Percentiles rank a stretch among this genome's conserved stretches.
phyloP scores from a whole-genome alignment of 176 grass and related monocot genomes.

The Pharus latifolius region DNA sequence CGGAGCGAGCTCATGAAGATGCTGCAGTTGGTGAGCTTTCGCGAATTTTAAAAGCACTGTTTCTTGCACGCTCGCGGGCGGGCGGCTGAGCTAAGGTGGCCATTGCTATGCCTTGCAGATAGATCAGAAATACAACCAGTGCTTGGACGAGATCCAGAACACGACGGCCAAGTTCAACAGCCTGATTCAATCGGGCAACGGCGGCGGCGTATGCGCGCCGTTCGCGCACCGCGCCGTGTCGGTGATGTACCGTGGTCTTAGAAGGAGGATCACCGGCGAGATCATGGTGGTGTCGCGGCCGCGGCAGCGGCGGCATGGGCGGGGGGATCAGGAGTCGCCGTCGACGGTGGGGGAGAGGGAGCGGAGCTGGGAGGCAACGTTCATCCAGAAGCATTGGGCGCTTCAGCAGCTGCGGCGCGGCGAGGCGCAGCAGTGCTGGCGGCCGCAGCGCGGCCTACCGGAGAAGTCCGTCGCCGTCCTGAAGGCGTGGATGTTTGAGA shows the following conservation, averaged over 20 bases:
- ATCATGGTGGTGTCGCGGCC: conserved; percentile 13
- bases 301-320: not conserved
- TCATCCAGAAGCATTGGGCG: conserved; percentile 67
- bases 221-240: conserved; percentile 58
- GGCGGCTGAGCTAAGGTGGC: no score
- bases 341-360: conserved; percentile 18
- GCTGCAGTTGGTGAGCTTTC: conserved; percentile 35
- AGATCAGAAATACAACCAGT: conserved; percentile 66
- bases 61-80: no score
- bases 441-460: conserved; percentile 75
- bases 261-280: conserved; percentile 33
- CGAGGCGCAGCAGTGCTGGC: conserved; percentile 72
- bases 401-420: conserved; percentile 38
- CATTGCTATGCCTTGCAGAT: conserved; percentile 25
- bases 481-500: conserved; percentile 81
- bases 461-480: conserved; percentile 80
- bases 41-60: no score
- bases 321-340: not conserved
- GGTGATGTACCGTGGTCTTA: conserved; percentile 39
- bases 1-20: conserved; percentile 33
- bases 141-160: conserved; percentile 69
- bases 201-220: conserved; percentile 5
- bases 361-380: conserved; percentile 39
- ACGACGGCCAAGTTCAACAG: conserved; percentile 44
- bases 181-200: conserved; percentile 5